Evolutionary conservation across 805 yeast species (phyloP).

Genomic region (Phaffomyces antillensis): DNA sequence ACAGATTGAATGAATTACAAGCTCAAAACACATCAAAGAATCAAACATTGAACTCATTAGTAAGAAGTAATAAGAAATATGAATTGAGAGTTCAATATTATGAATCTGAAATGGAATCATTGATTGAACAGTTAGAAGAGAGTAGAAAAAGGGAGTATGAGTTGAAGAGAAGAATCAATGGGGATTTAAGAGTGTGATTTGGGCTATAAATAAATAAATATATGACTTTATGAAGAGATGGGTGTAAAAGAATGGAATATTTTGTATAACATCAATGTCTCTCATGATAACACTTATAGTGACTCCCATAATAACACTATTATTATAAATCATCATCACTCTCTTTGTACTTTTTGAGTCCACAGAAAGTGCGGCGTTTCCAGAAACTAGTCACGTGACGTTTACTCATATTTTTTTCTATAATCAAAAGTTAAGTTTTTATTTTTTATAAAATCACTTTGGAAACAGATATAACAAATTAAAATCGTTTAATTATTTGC

Average conservation of each 20-base stretch:
- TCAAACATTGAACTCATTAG: constrained; percentile 4
- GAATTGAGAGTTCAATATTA: constrained; percentile 11
- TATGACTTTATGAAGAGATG: too few relatives aligned
- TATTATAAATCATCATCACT: too few relatives aligned
- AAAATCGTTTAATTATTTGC: too few relatives aligned
- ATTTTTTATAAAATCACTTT: background rate
- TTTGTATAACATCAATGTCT: too few relatives aligned
- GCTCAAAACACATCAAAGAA: background rate
- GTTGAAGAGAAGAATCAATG: constrained; percentile 15
- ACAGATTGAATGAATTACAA: background rate
- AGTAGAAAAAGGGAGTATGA: constrained; percentile 16
- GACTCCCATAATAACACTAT: too few relatives aligned
- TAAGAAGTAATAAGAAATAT: constrained; percentile 6
- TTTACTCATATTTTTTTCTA: background rate
- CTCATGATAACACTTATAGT: too few relatives aligned
- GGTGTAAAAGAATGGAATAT: too few relatives aligned
- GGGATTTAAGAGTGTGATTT: background rate
- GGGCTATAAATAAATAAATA: background rate
- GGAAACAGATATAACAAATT: too few relatives aligned
- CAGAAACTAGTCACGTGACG: background rate
- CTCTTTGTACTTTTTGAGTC: too few relatives aligned
- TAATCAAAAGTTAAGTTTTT: background rate
- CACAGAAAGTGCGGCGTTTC: background rate
- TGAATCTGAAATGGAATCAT: constrained; percentile 10
- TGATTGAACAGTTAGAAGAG: constrained; percentile 11